These are phyloP conservation scores for Boletus coccyginus DNA, from an alignment of 768 basidiomycete genomes.

Conservation along the genomic window DNA sequence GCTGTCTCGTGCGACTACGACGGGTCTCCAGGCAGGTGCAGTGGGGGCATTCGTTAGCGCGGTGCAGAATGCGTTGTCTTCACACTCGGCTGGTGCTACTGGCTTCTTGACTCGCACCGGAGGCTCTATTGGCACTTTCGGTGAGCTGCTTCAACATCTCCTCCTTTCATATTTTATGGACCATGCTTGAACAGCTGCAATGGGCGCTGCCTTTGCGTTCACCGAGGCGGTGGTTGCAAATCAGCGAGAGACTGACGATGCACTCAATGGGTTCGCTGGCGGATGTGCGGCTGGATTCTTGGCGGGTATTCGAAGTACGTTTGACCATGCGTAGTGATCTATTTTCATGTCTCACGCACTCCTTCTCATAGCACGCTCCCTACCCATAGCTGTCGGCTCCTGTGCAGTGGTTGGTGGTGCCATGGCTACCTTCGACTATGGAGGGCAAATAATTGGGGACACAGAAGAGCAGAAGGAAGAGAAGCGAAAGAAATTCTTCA, in stretches of 20 bases:
- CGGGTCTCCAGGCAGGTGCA: constrained; percentile 61
- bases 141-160: constrained; percentile 43
- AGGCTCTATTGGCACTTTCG: constrained; percentile 88
- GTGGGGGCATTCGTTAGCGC: constrained; percentile 70
- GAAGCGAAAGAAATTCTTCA: constrained; percentile 80
- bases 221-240: constrained; percentile 83
- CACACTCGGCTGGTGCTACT: constrained; percentile 74
- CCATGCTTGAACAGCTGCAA: constrained; percentile 57
- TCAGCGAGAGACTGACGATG: constrained; percentile 72
- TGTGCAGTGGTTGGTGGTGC: constrained; percentile 77
- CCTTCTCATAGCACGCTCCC: constrained; percentile 62
- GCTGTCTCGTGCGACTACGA: constrained; percentile 51
- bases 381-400: constrained; percentile 77
- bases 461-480: constrained; percentile 55
- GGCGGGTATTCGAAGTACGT: constrained; percentile 77
- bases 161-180: neutral
- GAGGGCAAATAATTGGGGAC: constrained; percentile 59
- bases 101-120: constrained; percentile 88
- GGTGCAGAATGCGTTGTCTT: constrained; percentile 77
- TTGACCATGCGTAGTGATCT: neutral
- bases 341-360: constrained; percentile 12
- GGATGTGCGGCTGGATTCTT: constrained; percentile 94
- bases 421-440: constrained; percentile 79
- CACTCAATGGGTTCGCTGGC: constrained; percentile 78
- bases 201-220: constrained; percentile 84